phyloP scores from a whole-genome alignment of 1,139 yeast species.

The Tardiomyces depauwii region DNA sequence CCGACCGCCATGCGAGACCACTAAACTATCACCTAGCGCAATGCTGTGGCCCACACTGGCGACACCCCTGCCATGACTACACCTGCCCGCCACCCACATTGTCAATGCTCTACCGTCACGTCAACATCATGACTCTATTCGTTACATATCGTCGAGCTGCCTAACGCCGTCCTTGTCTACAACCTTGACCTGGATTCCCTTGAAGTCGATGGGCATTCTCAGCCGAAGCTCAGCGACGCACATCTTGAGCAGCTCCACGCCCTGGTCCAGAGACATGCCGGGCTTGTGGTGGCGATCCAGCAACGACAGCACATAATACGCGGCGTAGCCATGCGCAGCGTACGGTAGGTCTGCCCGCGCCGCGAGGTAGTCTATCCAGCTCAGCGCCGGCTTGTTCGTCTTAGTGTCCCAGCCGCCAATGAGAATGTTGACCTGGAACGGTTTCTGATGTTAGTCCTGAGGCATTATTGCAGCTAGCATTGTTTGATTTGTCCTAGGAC shows the following conservation, averaged over 20 bases:
- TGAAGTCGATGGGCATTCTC: slow-evolving; percentile 94
- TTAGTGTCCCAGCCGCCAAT: slow-evolving; percentile 76
- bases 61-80: too few species aligned
- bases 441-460: slow-evolving; percentile 44
- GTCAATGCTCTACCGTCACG: neutral
- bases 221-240: slow-evolving; percentile 71
- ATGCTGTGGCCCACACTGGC: too few species aligned
- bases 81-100: too few species aligned
- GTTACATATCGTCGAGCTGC: slow-evolving; percentile 1
- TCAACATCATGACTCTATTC: neutral
- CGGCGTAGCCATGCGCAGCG: slow-evolving; percentile 96
- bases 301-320: slow-evolving; percentile 81
- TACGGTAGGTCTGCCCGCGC: slow-evolving; percentile 86
- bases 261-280: slow-evolving; percentile 70
- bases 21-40: too few species aligned
- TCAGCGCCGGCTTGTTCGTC: slow-evolving; percentile 52
- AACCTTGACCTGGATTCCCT: slow-evolving; percentile 72
- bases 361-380: slow-evolving; percentile 92
- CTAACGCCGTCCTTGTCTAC: slow-evolving; percentile 44
- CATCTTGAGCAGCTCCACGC: slow-evolving; percentile 56
- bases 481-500: too few species aligned
- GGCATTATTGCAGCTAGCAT: too few species aligned
- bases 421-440: slow-evolving; percentile 85
- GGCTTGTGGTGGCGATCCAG: slow-evolving; percentile 84
- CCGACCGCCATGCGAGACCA: too few species aligned